phyloP scores from a whole-genome alignment of 1,139 yeast genomes.

The Groenewaldozyma sp. region DNA sequence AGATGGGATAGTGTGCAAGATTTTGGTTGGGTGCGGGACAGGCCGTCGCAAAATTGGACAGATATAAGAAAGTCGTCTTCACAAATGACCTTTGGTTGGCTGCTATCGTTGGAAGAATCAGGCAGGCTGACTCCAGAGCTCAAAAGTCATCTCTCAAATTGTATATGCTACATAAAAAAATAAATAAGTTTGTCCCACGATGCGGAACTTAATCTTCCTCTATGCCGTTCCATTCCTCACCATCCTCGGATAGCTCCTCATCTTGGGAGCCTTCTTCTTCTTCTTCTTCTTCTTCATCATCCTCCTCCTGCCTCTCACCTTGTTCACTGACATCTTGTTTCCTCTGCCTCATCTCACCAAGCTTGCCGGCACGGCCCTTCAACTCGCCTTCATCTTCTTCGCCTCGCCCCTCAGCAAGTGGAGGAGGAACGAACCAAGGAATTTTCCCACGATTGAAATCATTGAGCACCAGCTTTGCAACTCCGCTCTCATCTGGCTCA shows the following conservation, averaged over 20 bases:
- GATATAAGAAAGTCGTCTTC: constrained; percentile 1
- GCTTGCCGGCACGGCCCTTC: constrained; percentile 18
- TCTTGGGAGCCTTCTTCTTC: constrained; percentile 9
- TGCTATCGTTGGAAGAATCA: neutral
- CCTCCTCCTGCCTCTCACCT: constrained; percentile 4
- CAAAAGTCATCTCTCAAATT: neutral
- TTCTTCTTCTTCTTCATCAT: constrained; percentile 16
- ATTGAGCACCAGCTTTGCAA: constrained; percentile 79
- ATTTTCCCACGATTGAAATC: constrained; percentile 96
- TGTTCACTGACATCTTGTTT: constrained; percentile 9
- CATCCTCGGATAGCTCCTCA: neutral
- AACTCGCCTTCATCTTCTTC: constrained; percentile 10
- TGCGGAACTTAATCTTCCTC: constrained; percentile 10
- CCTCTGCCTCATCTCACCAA: constrained; percentile 22
- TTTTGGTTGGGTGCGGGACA: constrained; percentile 23
- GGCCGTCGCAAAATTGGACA: constrained; percentile 19
- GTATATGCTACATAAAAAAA: no score
- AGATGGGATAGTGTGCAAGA: constrained; percentile 22
- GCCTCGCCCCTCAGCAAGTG: constrained; percentile 37
- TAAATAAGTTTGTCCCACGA: constrained; percentile 3
- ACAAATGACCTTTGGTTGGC: neutral
- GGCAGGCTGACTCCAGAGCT: neutral
- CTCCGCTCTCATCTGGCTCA: constrained; percentile 93
- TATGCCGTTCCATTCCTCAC: constrained; percentile 18
- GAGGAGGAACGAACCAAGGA: constrained; percentile 97